phyloP scores from a whole-genome alignment of 2,329 filamentous ascomycete genomes.

The Juglanconis sp. region DNA sequence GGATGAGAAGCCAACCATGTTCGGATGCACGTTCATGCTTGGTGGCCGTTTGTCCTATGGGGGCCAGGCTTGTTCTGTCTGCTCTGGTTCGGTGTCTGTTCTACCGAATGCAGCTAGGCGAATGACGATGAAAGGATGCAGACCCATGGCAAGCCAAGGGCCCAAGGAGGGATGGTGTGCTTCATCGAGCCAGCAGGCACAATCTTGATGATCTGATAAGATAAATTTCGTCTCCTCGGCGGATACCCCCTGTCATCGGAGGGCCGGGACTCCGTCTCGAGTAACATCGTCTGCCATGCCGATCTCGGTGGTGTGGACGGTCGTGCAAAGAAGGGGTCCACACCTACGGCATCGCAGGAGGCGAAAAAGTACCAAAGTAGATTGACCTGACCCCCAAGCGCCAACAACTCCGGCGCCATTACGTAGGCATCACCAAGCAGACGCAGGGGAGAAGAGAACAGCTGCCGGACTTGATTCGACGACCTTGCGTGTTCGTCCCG shows the following conservation, averaged over 20 bases:
- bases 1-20: neutral
- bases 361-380: too few relatives aligned
- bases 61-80: neutral
- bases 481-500: neutral
- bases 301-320: neutral
- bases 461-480: neutral
- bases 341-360: too few relatives aligned
- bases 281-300: neutral
- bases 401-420: neutral
- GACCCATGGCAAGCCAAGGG: neutral
- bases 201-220: slow-evolving; percentile 40
- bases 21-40: neutral
- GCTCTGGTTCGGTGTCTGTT: neutral
- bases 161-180: neutral
- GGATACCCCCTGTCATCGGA: neutral
- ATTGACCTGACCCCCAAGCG: too few relatives aligned
- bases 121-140: neutral
- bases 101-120: slow-evolving; percentile 10
- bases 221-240: slow-evolving; percentile 22
- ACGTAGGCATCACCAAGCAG: neutral
- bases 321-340: too few relatives aligned
- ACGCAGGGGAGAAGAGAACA: neutral
- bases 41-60: neutral
- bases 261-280: neutral
- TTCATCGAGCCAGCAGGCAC: slow-evolving; percentile 16